Base-by-base conservation (phyloP, 805 yeast species). In the Hemisphaericaspora nanyangensis region DNA sequence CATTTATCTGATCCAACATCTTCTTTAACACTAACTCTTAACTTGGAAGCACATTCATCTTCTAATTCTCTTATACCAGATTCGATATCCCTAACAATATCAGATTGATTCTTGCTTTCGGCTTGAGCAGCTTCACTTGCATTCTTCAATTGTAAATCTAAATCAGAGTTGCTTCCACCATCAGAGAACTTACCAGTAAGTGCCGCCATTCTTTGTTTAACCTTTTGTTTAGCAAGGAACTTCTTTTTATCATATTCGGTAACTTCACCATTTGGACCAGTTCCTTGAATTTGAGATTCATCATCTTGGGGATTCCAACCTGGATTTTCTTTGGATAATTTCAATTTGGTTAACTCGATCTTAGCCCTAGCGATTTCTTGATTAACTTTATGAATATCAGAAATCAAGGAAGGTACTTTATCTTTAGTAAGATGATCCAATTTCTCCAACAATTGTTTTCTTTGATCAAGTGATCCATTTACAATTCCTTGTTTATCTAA, bases 201-300 rank as follows among this genome's bases (percentile, higher is more conserved):
- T 3, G 91, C 87, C 20, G 96, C 95, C 95, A 91, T 89, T 49
- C 95, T 76, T 36, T 90, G 85, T 46, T 81, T 80, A 50, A 93
- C 69, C 40, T 80, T 64, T 29, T 91, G 95, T 54, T 85, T 83
- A 30, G 86, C 81, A 49, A 76, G 82, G 29, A 91, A 93, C 51
- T 85, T 84, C 46, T 85, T 76, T 43, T 85, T 76, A 56, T 90
- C 97, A 11, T 79, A 63, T 18, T 86, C 96, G 3, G 97, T 90
- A 7, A 88, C 76, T 43, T 79, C 79, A 22, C 97, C 97, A 52
- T 83, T 79, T 34, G 88, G 83, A 6, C 97, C 98, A 5, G 93
- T 77, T 4, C 96, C 97, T 19, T 72, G 68, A 35, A 83, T 72
- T 11, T 64, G 65, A 1, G 57, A 55, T 25, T 63, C 70, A 16